A percentile compares a stretch with the other conserved stretches of the same genome.
Conservation (phyloP, 208 protist species). For the Crithidia sp. region DNA sequence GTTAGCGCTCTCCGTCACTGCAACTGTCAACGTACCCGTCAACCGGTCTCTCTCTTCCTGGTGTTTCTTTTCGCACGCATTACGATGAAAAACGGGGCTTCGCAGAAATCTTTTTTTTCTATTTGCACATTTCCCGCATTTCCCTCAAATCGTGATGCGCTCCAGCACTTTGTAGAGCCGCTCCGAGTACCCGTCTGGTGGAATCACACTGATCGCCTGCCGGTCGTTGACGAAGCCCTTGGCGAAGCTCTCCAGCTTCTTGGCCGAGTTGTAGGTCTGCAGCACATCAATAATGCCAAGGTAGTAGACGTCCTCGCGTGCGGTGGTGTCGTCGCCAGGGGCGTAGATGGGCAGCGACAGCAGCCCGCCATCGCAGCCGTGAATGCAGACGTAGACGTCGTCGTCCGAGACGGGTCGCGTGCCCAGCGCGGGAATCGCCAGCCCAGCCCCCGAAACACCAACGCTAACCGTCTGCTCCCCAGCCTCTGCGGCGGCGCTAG, state of each 20-base stretch:
- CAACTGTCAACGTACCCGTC: no score
- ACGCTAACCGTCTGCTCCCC: constrained; percentile 26
- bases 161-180: constrained; percentile 84
- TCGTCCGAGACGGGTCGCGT: constrained; percentile 26
- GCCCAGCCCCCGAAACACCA: neutral
- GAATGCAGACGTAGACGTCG: constrained; percentile 66
- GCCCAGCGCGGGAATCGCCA: neutral
- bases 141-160: constrained; percentile 64
- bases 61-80: no score
- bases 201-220: constrained; percentile 83
- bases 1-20: no score
- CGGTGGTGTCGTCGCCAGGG: constrained; percentile 65
- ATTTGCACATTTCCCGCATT: neutral
- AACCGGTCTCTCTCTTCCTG: no score
- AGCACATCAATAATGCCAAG: constrained; percentile 94
- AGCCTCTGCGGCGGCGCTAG: constrained; percentile 15
- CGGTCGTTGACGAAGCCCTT: constrained; percentile 81
- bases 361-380: constrained; percentile 82
- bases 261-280: constrained; percentile 87
- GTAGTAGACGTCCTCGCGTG: constrained; percentile 91
- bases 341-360: constrained; percentile 81
- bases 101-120: no score
- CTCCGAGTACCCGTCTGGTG: constrained; percentile 80
- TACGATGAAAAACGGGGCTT: no score
- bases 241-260: constrained; percentile 88